Percentiles rank a stretch among this genome's conserved stretches.
Evolutionary conservation across 495 filamentous ascomycete species (phyloP).

Genomic region (Neurospora sp.): DNA sequence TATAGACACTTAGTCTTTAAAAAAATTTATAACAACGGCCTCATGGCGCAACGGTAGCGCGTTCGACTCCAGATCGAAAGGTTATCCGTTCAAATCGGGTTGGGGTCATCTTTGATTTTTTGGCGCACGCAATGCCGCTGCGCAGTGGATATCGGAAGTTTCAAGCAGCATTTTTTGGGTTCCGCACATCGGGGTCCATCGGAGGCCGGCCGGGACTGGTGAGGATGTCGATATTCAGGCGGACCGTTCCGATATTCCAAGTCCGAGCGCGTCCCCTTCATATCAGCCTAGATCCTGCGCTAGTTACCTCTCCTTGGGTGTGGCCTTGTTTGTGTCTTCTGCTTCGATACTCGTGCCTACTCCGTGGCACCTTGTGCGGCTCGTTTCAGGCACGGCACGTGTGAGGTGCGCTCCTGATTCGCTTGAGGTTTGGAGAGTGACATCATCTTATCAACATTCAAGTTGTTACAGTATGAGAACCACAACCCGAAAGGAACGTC

Average conservation of each 20-base stretch:
- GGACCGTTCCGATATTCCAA: background rate
- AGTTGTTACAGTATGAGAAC: background rate
- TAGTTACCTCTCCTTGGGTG: background rate
- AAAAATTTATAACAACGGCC: background rate
- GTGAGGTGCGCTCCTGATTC: background rate
- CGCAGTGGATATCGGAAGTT: background rate
- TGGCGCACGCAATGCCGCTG: background rate
- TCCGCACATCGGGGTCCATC: background rate
- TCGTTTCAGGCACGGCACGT: background rate
- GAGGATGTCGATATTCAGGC: background rate
- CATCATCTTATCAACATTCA: background rate
- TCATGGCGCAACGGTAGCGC: constrained; percentile 33
- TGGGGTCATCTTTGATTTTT: background rate
- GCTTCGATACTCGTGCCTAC: background rate
- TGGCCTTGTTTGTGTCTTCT: background rate
- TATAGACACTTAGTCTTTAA: background rate
- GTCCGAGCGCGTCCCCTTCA: background rate
- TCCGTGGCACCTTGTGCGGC: background rate
- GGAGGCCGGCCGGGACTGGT: background rate
- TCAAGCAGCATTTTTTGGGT: background rate
- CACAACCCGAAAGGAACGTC: background rate
- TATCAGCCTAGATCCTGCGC: background rate
- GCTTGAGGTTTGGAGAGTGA: background rate
- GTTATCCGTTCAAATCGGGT: constrained; percentile 23
- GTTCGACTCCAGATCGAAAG: constrained; percentile 39